Percentiles rank a stretch among this genome's conserved stretches.
Evolutionary conservation across 805 yeast genomes (phyloP).

Genomic region (Yarrowia porcina): DNA sequence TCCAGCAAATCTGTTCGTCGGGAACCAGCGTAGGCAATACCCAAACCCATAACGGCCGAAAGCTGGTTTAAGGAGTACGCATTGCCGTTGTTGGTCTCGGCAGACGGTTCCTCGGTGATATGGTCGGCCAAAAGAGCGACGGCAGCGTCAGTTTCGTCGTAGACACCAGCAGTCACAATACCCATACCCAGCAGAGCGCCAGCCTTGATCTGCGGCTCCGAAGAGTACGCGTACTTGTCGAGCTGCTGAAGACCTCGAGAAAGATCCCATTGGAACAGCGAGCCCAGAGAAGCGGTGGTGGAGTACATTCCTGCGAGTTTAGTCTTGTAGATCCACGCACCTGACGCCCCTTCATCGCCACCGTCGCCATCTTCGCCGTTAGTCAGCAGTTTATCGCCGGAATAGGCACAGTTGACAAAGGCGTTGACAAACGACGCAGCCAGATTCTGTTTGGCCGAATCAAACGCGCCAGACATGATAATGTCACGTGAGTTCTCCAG

Average conservation of each 20-base stretch:
- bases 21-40: slow-evolving; percentile 93
- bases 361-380: slow-evolving; percentile 56
- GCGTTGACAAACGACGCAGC: slow-evolving; percentile 94
- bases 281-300: slow-evolving; percentile 87
- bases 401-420: slow-evolving; percentile 86
- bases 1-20: slow-evolving; percentile 78
- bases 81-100: slow-evolving; percentile 34
- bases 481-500: slow-evolving; percentile 68
- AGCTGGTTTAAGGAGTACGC: slow-evolving; percentile 44
- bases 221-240: slow-evolving; percentile 82
- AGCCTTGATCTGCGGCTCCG: slow-evolving; percentile 84
- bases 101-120: slow-evolving; percentile 59
- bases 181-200: slow-evolving; percentile 97
- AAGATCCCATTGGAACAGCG: slow-evolving; percentile 86
- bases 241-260: slow-evolving; percentile 84
- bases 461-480: slow-evolving; percentile 51
- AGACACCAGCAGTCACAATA: slow-evolving; percentile 84
- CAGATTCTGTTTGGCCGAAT: slow-evolving; percentile 90
- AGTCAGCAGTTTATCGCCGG: slow-evolving; percentile 69
- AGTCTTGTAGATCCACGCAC: slow-evolving; percentile 86
- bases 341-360: slow-evolving; percentile 48
- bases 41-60: slow-evolving; percentile 86
- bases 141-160: slow-evolving; percentile 94
- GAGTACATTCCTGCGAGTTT: slow-evolving; percentile 89
- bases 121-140: slow-evolving; percentile 78